Conservation (phyloP, 2,329 filamentous ascomycete species). For the Fusarium metavorans region DNA sequence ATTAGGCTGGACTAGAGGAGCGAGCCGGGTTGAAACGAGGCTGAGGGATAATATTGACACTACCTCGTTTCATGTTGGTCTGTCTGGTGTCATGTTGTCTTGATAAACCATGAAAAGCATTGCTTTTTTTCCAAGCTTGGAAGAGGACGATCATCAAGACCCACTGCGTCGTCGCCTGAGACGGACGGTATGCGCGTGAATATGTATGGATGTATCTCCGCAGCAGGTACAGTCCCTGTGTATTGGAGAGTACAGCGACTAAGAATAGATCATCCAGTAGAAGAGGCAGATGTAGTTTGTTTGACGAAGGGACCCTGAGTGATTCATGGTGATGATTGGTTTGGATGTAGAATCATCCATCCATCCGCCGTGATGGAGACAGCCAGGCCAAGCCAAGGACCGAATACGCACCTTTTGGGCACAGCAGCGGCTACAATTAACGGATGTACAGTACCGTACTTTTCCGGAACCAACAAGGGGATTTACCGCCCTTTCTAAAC, state of each 20-base stretch:
- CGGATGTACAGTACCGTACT: not conserved
- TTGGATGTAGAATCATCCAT: not conserved
- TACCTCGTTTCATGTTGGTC: slow-evolving; percentile 12
- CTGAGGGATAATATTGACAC: slow-evolving; percentile 1
- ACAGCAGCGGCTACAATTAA: not conserved
- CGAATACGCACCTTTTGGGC: not conserved
- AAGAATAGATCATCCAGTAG: slow-evolving; percentile 1
- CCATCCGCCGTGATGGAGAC: not conserved
- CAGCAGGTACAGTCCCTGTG: not conserved
- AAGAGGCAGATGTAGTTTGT: not conserved
- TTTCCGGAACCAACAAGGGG: not conserved
- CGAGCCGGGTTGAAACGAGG: slow-evolving; percentile 10
- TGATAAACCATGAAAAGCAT: not conserved
- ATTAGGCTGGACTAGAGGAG: not conserved
- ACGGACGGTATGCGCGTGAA: slow-evolving; percentile 5
- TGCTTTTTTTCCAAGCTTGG: not conserved
- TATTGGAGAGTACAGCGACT: not conserved
- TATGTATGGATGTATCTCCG: slow-evolving; percentile 1
- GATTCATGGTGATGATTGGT: not conserved
- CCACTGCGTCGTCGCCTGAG: slow-evolving; percentile 8
- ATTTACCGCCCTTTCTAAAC: not conserved
- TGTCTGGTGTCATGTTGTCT: slow-evolving; percentile 11
- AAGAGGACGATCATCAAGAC: not conserved
- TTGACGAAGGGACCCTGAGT: not conserved
- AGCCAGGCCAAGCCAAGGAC: not conserved